Conservation (phyloP, 805 yeast species). For the Kazachstania psychrophila region DNA sequence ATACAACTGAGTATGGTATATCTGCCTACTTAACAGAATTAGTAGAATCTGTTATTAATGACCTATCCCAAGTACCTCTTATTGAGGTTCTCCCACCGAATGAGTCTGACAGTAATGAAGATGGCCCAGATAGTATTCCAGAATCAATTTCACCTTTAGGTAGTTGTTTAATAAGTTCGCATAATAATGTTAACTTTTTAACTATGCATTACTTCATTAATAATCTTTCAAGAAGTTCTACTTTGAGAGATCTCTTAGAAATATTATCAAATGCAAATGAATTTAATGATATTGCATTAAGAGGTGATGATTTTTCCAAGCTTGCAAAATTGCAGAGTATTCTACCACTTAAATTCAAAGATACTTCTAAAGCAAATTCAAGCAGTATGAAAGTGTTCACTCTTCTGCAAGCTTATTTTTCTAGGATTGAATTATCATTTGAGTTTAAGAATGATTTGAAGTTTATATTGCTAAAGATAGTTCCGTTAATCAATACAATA, state of each 20-base stretch:
- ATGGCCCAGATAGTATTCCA: conserved; percentile 27
- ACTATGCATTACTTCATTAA: conserved; percentile 56
- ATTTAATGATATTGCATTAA: conserved; percentile 55
- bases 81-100: conserved; percentile 39
- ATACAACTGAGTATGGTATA: conserved; percentile 53
- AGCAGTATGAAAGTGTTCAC: conserved; percentile 64
- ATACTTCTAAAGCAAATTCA: conserved; percentile 30
- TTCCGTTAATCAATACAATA: conserved; percentile 51
- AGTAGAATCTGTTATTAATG: conserved; percentile 61
- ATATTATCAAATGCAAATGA: conserved; percentile 60
- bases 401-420: conserved; percentile 72
- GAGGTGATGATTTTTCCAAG: conserved; percentile 47
- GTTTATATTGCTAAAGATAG: conserved; percentile 38
- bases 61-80: conserved; percentile 49
- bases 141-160: conserved; percentile 48
- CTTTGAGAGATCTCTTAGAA: conserved; percentile 54
- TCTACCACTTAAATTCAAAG: conserved; percentile 51
- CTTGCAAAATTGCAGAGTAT: conserved; percentile 45
- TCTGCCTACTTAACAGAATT: conserved; percentile 79
- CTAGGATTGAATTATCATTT: conserved; percentile 51
- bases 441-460: conserved; percentile 54
- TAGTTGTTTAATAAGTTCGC: conserved; percentile 67
- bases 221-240: conserved; percentile 46
- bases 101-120: conserved; percentile 3
- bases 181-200: conserved; percentile 53